Conservation (phyloP, 208 protist genomes). For the Trypanosoma platydactyli region DNA sequence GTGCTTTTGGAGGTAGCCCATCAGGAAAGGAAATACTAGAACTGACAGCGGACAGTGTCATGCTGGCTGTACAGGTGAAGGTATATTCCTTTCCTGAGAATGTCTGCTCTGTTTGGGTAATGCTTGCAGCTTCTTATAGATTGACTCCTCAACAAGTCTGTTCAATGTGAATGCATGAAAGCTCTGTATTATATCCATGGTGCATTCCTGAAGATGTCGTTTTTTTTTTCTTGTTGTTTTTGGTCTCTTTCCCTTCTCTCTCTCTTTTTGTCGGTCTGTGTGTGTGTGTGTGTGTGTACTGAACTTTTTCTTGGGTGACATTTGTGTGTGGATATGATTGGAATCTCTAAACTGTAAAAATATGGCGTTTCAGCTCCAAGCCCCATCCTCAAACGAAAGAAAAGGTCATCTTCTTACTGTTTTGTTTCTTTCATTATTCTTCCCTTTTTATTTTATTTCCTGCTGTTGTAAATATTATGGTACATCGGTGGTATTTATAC, state of each 20-base stretch:
- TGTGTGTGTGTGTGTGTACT: too few relatives aligned
- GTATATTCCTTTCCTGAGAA: constrained; percentile 85
- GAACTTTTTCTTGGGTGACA: too few relatives aligned
- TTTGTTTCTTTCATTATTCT: neutral
- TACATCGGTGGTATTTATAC: neutral
- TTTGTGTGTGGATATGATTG: too few relatives aligned
- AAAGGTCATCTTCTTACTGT: too few relatives aligned
- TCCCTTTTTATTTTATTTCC: neutral
- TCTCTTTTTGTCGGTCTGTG: too few relatives aligned
- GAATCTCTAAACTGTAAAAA: too few relatives aligned
- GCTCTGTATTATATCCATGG: neutral
- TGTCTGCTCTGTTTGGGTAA: constrained; percentile 88
- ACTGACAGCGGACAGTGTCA: constrained; percentile 65
- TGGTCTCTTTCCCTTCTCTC: too few relatives aligned
- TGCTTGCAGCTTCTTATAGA: constrained; percentile 82
- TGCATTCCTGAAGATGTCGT: constrained; percentile 18
- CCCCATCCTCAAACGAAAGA: too few relatives aligned
- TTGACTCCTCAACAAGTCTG: constrained; percentile 14
- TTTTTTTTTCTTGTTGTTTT: constrained; percentile 22
- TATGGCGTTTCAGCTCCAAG: too few relatives aligned
- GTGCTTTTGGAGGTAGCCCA: constrained; percentile 43
- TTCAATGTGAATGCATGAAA: constrained; percentile 4
- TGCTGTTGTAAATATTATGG: neutral
- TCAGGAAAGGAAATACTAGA: constrained; percentile 88
- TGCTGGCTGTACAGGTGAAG: constrained; percentile 74